Base-by-base conservation (phyloP, 257 asterid species). In the Scutellaria galericulata region DNA sequence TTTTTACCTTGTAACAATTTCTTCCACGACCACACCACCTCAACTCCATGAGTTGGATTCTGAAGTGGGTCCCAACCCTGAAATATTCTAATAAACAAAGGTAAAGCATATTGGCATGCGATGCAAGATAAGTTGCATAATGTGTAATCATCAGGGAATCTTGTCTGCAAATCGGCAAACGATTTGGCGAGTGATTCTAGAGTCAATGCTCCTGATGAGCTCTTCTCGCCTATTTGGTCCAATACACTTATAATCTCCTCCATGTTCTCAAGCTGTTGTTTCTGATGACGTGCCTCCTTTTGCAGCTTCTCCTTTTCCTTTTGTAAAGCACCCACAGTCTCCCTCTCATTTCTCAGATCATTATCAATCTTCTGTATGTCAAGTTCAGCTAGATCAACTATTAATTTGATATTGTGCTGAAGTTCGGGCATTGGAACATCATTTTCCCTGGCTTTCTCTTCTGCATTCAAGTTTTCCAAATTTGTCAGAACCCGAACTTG, bases 1-100 rank as follows among this genome's bases (percentile, higher is more conserved):
- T 90, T 87, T 64, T 78, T 82, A 9, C 86, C 93, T 82, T 84
- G 88, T 71, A 91, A 78, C 75, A 94, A 80, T 58, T 75, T 81
- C 82, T 84, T 91, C 98, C 98, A 94, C 70, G 48, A 60, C 13
- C 88, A 83, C 14, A 89, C 85, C 70, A 85, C 73, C 78, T 88
- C 96, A 5, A 77, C 73, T 22, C 96, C 94, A 78, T 94, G 96
- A 10, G 82, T 86, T 15, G 98, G 97, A 79, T 88, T 88, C 81
- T 89, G 96, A 77, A 93, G 96, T 48, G 96, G 97, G 68, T 91
- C 86, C 98, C 97, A 93, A 1, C 97, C 96, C 83, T 89, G 96
- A 83, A 94, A 94, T 66, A 84, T 82, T 78, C 95, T 81, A 70
- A 89, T 85, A 57, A 91, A 88, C 67, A 94, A 70, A 46, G 99